Percentiles rank a stretch among this genome's conserved stretches.
phyloP scores from a whole-genome alignment of 768 basidiomycete genomes.

The Hebeloma cylindrosporum region DNA sequence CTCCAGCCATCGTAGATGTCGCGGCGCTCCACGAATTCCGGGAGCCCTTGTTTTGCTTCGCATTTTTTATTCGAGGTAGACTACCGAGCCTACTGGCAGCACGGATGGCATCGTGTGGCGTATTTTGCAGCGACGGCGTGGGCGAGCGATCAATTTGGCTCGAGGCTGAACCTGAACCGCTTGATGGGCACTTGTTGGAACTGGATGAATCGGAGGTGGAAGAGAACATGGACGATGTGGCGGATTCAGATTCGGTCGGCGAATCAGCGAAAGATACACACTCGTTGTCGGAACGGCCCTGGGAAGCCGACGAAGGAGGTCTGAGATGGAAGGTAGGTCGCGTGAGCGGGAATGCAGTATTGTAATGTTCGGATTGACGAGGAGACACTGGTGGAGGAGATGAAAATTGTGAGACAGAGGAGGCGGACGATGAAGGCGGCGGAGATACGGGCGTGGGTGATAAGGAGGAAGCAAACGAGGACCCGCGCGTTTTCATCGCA shows the following conservation, averaged over 20 bases:
- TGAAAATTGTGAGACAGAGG: conserved; percentile 6
- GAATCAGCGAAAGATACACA: conserved; percentile 24
- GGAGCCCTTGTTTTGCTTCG: conserved; percentile 1
- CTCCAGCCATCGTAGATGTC: background rate
- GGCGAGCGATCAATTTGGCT: conserved; percentile 5
- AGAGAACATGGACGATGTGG: conserved; percentile 29
- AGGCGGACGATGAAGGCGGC: conserved; percentile 6
- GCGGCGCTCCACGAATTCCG: conserved; percentile 11
- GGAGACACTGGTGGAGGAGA: conserved; percentile 17
- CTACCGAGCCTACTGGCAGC: conserved; percentile 8
- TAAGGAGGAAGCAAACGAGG: conserved; percentile 44
- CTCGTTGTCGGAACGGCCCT: conserved; percentile 25
- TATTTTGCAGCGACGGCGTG: background rate
- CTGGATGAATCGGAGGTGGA: conserved; percentile 28
- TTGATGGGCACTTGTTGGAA: conserved; percentile 10
- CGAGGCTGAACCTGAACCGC: conserved; percentile 3
- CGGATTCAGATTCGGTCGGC: conserved; percentile 27
- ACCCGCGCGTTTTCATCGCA: conserved; percentile 33
- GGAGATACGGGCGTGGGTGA: conserved; percentile 12
- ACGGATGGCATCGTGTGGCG: conserved; percentile 11
- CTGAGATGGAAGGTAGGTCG: conserved; percentile 25
- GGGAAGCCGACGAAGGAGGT: conserved; percentile 18
- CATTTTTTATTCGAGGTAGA: conserved; percentile 4
- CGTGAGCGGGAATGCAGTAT: conserved; percentile 31
- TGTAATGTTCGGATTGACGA: conserved; percentile 18